These are phyloP conservation scores for Fusarium proliferatum DNA, from an alignment of 2,329 filamentous ascomycete species.

Conservation along the genomic window DNA sequence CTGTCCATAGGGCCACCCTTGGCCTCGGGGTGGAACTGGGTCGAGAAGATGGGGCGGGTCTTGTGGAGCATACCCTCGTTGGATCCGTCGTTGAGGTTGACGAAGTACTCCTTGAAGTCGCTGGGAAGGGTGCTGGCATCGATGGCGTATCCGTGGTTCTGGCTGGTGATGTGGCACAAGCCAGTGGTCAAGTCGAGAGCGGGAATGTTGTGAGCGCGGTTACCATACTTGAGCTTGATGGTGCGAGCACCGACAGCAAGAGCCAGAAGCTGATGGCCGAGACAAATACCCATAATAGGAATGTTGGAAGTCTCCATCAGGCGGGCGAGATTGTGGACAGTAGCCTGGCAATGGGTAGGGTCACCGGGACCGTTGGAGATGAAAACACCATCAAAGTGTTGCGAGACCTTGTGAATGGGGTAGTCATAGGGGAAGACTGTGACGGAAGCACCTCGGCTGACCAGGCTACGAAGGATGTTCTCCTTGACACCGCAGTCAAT, in stretches of 20 bases:
- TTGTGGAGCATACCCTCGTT: constrained; percentile 99
- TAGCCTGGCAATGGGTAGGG: constrained; percentile 95
- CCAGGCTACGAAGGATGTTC: constrained; percentile 96
- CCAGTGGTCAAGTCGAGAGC: constrained; percentile 94
- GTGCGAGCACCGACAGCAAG: constrained; percentile 89
- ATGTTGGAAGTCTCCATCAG: constrained; percentile 92
- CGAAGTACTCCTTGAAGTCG: constrained; percentile 98
- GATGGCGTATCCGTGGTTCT: constrained; percentile 98
- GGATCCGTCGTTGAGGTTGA: constrained; percentile 96
- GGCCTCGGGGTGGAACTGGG: constrained; percentile 98
- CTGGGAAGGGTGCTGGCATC: constrained; percentile 82
- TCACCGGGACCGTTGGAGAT: constrained; percentile 99
- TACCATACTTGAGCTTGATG: constrained; percentile 99
- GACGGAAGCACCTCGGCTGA: constrained; percentile 89
- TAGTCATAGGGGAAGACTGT: constrained; percentile 97
- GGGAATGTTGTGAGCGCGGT: constrained; percentile 98
- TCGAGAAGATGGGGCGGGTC: constrained; percentile 95
- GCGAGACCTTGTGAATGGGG: constrained; percentile 96
- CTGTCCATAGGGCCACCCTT: constrained; percentile 98
- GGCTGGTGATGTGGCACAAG: constrained; percentile 97
- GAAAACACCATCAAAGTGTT: constrained; percentile 98
- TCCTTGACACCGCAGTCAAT: constrained; percentile 99
- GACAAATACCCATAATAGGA: constrained; percentile 97
- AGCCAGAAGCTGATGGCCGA: constrained; percentile 95
- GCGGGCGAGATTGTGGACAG: constrained; percentile 89